Percentiles rank a stretch among this genome's conserved stretches.
These are phyloP conservation scores for Skeletonema menzelii DNA, from an alignment of 108 stramenopile species.

Conservation along the genomic window DNA sequence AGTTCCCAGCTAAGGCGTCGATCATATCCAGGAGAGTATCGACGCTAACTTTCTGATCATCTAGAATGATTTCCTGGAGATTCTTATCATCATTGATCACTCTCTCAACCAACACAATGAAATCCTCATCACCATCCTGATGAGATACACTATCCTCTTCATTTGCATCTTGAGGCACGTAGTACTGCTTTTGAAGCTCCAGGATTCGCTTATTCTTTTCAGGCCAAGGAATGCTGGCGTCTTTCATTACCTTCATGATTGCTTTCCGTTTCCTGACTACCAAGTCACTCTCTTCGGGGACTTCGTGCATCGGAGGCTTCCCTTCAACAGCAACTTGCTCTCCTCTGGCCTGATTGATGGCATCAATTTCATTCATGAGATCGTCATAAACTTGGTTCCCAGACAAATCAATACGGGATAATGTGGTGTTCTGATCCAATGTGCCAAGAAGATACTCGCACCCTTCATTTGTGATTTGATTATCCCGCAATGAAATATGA, in stretches of 20 bases:
- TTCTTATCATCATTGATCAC: conserved; percentile 2
- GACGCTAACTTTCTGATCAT: not conserved
- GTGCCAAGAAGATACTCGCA: conserved; percentile 31
- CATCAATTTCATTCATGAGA: conserved; percentile 31
- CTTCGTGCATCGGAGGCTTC: conserved; percentile 14
- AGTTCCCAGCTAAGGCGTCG: conserved; percentile 4
- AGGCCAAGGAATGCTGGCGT: not conserved
- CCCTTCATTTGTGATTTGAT: conserved; percentile 43
- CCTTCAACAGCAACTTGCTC: not conserved
- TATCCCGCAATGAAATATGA: conserved; percentile 27
- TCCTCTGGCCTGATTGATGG: not conserved
- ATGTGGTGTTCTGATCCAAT: conserved; percentile 30
- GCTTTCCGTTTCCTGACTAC: conserved; percentile 2
- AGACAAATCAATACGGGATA: conserved; percentile 26
- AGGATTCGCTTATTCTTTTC: conserved; percentile 10
- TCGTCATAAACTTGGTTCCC: conserved; percentile 36
- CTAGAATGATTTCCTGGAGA: not conserved
- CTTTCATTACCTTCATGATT: conserved; percentile 1
- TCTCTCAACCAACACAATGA: conserved; percentile 1
- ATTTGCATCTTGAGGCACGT: not conserved
- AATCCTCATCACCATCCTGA: not conserved
- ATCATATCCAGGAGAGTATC: not conserved
- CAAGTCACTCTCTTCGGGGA: conserved; percentile 3
- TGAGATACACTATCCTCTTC: not conserved
- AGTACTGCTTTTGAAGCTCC: conserved; percentile 1